Base-by-base conservation (phyloP, 352 stramenopile species). In the Pythium apleroticum region DNA sequence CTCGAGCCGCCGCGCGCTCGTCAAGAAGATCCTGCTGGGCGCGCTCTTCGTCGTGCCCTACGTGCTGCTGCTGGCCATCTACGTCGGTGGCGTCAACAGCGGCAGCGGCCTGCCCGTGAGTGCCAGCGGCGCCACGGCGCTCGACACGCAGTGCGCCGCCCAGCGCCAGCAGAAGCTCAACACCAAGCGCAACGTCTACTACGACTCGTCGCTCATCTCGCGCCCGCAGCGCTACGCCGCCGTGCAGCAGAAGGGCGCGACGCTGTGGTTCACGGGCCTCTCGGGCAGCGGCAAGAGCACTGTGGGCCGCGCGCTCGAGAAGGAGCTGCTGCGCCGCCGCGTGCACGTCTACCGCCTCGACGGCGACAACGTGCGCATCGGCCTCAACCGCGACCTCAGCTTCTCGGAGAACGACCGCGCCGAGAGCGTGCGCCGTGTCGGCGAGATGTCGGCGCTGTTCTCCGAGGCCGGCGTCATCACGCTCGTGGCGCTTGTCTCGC, bases 191-290 rank as follows among this genome's bases (percentile, higher is more conserved):
- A 91, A 93, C 58, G 81, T 94, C 8, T 94, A 91, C 74, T 91
- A 91, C 69, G 83, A 92, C 65, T 87, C 85, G 52, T 93, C 84
- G 61, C 76, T 92, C 49, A 63, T 94, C 28, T 74, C 78, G 25
- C 78, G 80, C 0, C 65, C 79, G 39, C 74, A 90, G 68, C 78
- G 86, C 0, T 91, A 89, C 60, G 86, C 83, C 5, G 84, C 84
- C 0, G 60, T 94, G 43, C 75, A 89, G 67, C 97, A 99, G 77
- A 99, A 99, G 74, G 97, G 97, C 22, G 95, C 96, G 8, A 99
- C 97, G 24, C 82, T 99, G 1, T 99, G 97, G 97, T 99, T 99
- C 83, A 99, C 97, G 7, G 97, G 97, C 12, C 94, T 99, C 33
- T 97, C 84, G 19, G 97, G 97, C n/a, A 97, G 93, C 37, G 97